Evolutionary conservation across 2,329 filamentous ascomycete species (phyloP), one percentile per base, ranked within the genome.

Genomic region (Furcasterigmium sp.): DNA sequence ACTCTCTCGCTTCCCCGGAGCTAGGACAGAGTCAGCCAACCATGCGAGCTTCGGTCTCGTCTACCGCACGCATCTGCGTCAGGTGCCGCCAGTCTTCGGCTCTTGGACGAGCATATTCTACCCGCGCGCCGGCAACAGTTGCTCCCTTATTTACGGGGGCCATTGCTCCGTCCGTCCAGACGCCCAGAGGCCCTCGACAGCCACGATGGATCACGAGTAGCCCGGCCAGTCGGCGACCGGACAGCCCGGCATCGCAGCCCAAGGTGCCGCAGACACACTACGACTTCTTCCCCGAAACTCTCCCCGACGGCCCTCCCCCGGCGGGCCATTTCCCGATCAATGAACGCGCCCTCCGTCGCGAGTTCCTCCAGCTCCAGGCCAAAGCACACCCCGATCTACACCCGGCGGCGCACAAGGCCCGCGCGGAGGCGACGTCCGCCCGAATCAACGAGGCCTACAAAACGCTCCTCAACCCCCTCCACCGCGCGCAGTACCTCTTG

Each of bases 361-460:
- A 98, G 61, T 97, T 95, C 68, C 80, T 97, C 13, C 78, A 80
- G 47, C 77, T 96, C 1, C 93, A 98, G 67, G 78, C 82, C 15
- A 73, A 76, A 35, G 78, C 85, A 10, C 87, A 93, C 63, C 87
- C 87, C 1, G 87, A 93, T 61, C 70, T 84, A 47, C 71, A 76
- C 59, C 70, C 78, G 53, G 50, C 73, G 52, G 32, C 72, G 61
- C 57, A 72, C 62, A 72, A 84, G 67, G 53, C 67, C 54, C 56
- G 76, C 38, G 89, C 90, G 17, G 87, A 94, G 62, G 85, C 82
- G 0, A 71, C 83, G n/a, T 93, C 86, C 9, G 79, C 88, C 8
- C 76, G 80, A 20, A 91, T 97, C 62, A 97, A 97, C 72, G 84
- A 90, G 52, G 93, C 93, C 1, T 97, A 94, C 74, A 84, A 81